Conservation (phyloP, 2,329 filamentous ascomycete species). For the Pyrenophora teres region DNA sequence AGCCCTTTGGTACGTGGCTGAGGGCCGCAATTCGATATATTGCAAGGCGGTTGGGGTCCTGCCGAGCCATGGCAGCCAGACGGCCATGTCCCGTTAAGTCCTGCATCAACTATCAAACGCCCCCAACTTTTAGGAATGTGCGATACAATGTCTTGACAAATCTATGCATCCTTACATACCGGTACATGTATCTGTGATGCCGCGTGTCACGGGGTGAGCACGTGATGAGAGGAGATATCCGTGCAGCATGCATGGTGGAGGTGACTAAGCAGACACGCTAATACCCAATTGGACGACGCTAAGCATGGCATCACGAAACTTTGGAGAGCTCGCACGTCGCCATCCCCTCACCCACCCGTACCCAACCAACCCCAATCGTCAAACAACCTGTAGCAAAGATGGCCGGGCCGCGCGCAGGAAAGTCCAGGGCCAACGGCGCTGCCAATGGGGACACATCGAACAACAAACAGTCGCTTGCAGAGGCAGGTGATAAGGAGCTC, state of each 20-base stretch:
- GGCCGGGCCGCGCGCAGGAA: constrained; percentile 51
- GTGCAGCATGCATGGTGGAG: neutral
- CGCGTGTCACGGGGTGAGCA: neutral
- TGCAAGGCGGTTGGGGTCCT: constrained; percentile 8
- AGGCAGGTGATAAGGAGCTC: constrained; percentile 83
- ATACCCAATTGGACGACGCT: constrained; percentile 9
- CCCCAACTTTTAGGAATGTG: too few relatives aligned
- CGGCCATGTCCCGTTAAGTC: neutral
- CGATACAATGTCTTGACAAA: too few relatives aligned
- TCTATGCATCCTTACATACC: too few relatives aligned
- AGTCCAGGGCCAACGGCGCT: constrained; percentile 78
- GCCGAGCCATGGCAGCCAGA: neutral
- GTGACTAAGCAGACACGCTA: constrained; percentile 15
- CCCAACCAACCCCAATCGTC: constrained; percentile 15
- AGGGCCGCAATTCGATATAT: constrained; percentile 6
- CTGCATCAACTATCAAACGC: too few relatives aligned
- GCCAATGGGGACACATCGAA: constrained; percentile 79
- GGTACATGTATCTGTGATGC: too few relatives aligned
- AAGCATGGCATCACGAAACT: constrained; percentile 19
- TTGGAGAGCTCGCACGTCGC: constrained; percentile 15
- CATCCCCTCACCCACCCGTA: constrained; percentile 16
- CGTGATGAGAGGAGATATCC: neutral
- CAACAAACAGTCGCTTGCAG: constrained; percentile 89
- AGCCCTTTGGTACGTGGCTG: constrained; percentile 6
- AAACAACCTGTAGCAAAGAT: constrained; percentile 38